These are phyloP conservation scores for Fusarium guadeloupense DNA, from an alignment of 2,329 filamentous ascomycete genomes.

Conservation along the genomic window DNA sequence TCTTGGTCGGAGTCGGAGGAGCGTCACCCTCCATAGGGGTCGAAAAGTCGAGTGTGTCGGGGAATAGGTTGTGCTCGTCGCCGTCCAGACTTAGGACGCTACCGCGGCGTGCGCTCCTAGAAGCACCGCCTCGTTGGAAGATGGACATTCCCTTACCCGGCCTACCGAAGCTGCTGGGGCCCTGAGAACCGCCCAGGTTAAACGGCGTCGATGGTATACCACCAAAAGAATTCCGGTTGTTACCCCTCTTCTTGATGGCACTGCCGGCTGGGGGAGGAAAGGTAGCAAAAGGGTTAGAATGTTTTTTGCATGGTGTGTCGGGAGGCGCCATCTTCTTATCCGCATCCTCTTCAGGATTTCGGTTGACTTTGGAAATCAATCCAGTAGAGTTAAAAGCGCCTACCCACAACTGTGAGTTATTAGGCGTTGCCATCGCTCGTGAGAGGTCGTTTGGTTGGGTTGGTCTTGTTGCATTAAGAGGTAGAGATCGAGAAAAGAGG, in stretches of 20 bases:
- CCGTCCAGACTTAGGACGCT: conserved; percentile 86
- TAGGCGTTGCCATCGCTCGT: conserved; percentile 57
- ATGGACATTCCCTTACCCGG: conserved; percentile 71
- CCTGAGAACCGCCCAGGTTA: conserved; percentile 63
- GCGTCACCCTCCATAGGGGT: conserved; percentile 64
- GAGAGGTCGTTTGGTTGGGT: conserved; percentile 46
- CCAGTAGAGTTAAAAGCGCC: conserved; percentile 94
- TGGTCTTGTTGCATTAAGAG: conserved; percentile 52
- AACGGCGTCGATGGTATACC: conserved; percentile 83
- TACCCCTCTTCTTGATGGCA: conserved; percentile 69
- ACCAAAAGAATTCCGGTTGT: conserved; percentile 74
- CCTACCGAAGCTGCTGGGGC: conserved; percentile 60
- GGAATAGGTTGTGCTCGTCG: conserved; percentile 69
- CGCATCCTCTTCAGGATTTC: conserved; percentile 75
- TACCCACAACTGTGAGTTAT: conserved; percentile 66
- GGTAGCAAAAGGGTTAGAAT: conserved; percentile 73
- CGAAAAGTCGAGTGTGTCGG: conserved; percentile 43
- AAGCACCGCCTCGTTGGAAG: conserved; percentile 66
- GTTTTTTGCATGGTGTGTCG: conserved; percentile 96
- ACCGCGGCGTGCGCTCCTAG: conserved; percentile 59
- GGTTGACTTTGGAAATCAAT: conserved; percentile 92
- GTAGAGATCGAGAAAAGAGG: conserved; percentile 52
- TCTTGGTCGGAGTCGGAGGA: conserved; percentile 95
- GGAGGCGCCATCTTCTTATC: conserved; percentile 76
- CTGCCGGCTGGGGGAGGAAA: conserved; percentile 68